Base-by-base conservation (phyloP, 2,329 filamentous ascomycete species). In the Colletotrichum lindemuthianum region DNA sequence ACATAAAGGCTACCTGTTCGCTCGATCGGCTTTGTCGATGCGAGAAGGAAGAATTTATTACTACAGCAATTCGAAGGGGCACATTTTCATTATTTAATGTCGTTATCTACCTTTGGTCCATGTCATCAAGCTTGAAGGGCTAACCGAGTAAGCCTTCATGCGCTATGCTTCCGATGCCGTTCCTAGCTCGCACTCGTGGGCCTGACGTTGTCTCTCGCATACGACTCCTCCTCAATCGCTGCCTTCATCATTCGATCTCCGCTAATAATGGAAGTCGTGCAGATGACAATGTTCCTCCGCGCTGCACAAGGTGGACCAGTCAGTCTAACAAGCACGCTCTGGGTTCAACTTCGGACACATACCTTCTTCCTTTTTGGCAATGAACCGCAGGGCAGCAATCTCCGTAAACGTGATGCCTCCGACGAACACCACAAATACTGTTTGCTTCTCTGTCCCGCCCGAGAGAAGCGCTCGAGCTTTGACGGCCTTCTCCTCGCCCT, bases 331-430 rank as follows among this genome's bases (percentile, higher is more conserved):
- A 33, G 34, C 8, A 9, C 12, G 24, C 10, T 7, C 6, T 13
- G n/a, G 37, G 8, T 10, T 12, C 4, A 32, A 12, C 32, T 53
- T 12, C 12, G 15, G 40, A 39, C 43, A 40, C 40, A 70, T 73
- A 88, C 88, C 85, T 82, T 92, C 86, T 88, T 96, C 90, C 76
- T 95, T 90, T 74, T 89, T 89, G 9, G 92, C 92, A 70, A 99
- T 90, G 74, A 97, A 98, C 59, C 96, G 86, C 74, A 99, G 76
- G 16, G 96, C 96, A 44, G 96, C 93, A 75, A 99, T 95, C 78
- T 99, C 96, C 0, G 96, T 95, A 74, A 96, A 97, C 0, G 93
- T 97, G 59, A 99, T 92, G 2, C 96, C 96, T n/a, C 96, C 96
- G 15, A 99, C 81, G 78, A 98, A 98, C 70, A 98, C 97, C n/a